phyloP scores from a whole-genome alignment of 164 flowering plant species.

The Platanus orientalis region DNA sequence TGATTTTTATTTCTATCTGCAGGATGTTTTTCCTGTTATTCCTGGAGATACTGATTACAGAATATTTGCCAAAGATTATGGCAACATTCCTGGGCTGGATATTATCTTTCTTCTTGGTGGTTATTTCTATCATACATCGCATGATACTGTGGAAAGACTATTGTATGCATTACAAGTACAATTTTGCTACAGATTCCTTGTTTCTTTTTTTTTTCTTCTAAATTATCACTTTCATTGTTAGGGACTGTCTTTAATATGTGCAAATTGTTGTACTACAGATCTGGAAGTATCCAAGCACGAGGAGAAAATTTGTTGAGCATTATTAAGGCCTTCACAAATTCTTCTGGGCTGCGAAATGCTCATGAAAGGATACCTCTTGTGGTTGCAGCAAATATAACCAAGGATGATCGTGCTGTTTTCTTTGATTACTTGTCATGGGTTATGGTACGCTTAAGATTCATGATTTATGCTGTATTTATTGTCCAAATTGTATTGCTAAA shows the following conservation, averaged over 20 bases:
- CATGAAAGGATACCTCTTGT: constrained; percentile 32
- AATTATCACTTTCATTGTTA: not conserved
- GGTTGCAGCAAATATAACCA: constrained; percentile 18
- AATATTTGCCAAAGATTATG: constrained; percentile 83
- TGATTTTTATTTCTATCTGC: constrained; percentile 23
- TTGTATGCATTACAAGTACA: constrained; percentile 76
- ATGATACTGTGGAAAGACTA: constrained; percentile 90
- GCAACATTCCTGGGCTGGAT: constrained; percentile 93
- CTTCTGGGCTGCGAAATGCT: constrained; percentile 51
- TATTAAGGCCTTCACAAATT: constrained; percentile 67
- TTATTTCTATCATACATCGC: constrained; percentile 91
- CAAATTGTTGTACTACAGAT: constrained; percentile 43
- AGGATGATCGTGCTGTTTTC: constrained; percentile 67
- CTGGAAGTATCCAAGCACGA: constrained; percentile 98
- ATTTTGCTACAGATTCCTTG: constrained; percentile 43
- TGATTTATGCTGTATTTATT: not conserved
- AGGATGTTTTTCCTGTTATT: constrained; percentile 88
- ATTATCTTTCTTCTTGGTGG: constrained; percentile 92
- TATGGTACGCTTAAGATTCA: constrained; percentile 48
- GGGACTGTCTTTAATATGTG: constrained; percentile 7
- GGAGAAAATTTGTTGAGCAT: constrained; percentile 85
- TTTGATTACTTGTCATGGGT: constrained; percentile 77
- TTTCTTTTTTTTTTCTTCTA: not conserved
- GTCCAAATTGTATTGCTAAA: not conserved
- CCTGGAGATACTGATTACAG: constrained; percentile 99